Percentiles rank a stretch among this genome's conserved stretches.
Evolutionary conservation across 192 early-diverging fungal species (phyloP).

Genomic region (Coemansia sp.): DNA sequence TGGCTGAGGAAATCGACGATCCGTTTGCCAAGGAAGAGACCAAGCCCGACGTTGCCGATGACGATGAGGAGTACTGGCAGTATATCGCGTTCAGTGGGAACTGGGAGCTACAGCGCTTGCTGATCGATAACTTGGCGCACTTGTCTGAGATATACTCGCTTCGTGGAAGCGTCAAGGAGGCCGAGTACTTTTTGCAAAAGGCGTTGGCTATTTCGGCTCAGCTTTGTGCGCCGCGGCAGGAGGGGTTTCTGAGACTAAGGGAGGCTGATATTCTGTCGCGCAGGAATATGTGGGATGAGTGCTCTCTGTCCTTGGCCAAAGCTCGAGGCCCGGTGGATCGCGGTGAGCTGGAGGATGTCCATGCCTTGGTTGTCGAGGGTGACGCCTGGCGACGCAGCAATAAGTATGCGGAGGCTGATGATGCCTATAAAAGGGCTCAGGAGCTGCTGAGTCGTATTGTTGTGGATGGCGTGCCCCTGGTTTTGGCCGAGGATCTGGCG

Average conservation of each 20-base stretch:
- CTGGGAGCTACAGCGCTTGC: slow-evolving; percentile 50
- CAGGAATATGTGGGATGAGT: slow-evolving; percentile 35
- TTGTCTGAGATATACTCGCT: slow-evolving; percentile 38
- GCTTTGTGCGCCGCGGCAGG: slow-evolving; percentile 28
- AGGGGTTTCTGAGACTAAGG: slow-evolving; percentile 14
- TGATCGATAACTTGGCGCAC: slow-evolving; percentile 36
- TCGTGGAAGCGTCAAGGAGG: slow-evolving; percentile 49
- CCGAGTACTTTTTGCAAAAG: slow-evolving; percentile 45
- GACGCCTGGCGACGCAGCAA: slow-evolving; percentile 35
- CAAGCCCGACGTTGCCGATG: not conserved
- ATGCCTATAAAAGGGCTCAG: slow-evolving; percentile 21
- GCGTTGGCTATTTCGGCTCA: slow-evolving; percentile 24
- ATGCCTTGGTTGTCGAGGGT: slow-evolving; percentile 36
- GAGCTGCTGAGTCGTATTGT: not conserved
- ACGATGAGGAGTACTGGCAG: slow-evolving; percentile 13
- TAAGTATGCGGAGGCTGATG: slow-evolving; percentile 11
- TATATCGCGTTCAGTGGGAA: slow-evolving; percentile 35
- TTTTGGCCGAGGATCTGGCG: slow-evolving; percentile 29
- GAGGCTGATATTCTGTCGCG: slow-evolving; percentile 43
- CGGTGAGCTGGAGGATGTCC: not conserved
- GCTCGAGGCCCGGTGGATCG: not conserved
- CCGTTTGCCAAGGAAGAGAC: slow-evolving; percentile 28
- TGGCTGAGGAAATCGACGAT: slow-evolving; percentile 10
- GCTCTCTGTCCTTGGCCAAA: slow-evolving; percentile 11
- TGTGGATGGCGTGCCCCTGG: not conserved